A percentile compares a stretch with the other conserved stretches of the same genome.
Evolutionary conservation across 768 basidiomycete species (phyloP).

Genomic region (Dentipellis fragilis): DNA sequence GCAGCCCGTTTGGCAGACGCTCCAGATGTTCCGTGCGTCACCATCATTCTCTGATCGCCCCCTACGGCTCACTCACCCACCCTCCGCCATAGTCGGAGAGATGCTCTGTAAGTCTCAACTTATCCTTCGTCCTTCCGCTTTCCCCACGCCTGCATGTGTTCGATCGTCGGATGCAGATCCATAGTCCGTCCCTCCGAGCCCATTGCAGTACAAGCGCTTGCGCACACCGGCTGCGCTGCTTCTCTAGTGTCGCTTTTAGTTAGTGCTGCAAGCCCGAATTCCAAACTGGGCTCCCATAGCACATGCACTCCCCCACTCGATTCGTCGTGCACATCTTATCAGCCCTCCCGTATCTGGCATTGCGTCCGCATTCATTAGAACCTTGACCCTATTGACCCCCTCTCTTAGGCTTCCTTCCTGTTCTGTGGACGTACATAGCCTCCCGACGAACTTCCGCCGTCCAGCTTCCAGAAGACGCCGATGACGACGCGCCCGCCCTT

Average conservation of each 20-base stretch:
- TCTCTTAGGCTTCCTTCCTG: conserved; percentile 69
- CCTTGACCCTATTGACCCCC: conserved; percentile 1
- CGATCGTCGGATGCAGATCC: too few relatives aligned
- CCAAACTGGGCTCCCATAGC: too few relatives aligned
- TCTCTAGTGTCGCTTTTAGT: too few relatives aligned
- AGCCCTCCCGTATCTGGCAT: too few relatives aligned
- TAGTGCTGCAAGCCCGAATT: too few relatives aligned
- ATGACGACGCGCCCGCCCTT: conserved; percentile 13
- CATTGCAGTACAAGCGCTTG: too few relatives aligned
- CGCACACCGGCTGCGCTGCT: too few relatives aligned
- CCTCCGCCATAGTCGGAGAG: conserved; percentile 66
- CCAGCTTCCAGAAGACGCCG: conserved; percentile 36
- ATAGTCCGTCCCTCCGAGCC: too few relatives aligned
- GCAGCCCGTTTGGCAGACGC: conserved; percentile 89
- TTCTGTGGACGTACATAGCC: conserved; percentile 60
- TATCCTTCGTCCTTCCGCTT: conserved; percentile 11
- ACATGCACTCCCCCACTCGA: too few relatives aligned
- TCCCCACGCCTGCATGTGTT: neutral
- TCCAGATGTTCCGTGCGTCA: conserved; percentile 80
- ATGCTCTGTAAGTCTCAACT: conserved; percentile 66
- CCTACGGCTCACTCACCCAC: conserved; percentile 19
- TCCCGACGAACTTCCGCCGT: conserved; percentile 37
- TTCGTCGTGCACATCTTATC: too few relatives aligned
- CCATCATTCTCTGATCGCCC: conserved; percentile 5
- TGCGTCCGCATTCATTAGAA: neutral